Evolutionary conservation across 306 rosid genomes (phyloP), one percentile per base, ranked within the genome.

Genomic region (Bauhinia variegata): DNA sequence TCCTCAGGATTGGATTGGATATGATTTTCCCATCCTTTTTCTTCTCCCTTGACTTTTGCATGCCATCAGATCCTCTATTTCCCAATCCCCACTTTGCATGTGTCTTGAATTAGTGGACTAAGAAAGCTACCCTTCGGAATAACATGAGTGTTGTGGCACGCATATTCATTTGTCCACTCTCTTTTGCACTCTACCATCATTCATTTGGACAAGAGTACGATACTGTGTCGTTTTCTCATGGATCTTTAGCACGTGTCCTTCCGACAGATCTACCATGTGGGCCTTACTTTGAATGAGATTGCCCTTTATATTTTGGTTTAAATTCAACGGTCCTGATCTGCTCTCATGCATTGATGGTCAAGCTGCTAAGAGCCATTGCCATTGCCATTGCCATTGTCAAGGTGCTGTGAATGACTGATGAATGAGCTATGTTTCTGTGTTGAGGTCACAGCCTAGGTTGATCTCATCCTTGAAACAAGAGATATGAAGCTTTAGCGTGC

Each of bases 171-270:
- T 85, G 79, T 75, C 77, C 60, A 73, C 47, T 54, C 71, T 31
- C 86, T 84, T 80, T 81, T 47, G 73, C 79, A 73, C 71, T 80
- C 76, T 42, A 76, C 32, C 75, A 80, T 83, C 86, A 83, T 83
- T 81, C 78, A 34, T 68, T 74, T 66, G 62, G 80, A 75, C 78
- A 71, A 53, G 74, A 73, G 74, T 73, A 87, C 64, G 34, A 75
- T 54, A 70, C 56, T 33, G 43, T 79, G 85, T 79, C 84, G 72
- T 80, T 75, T 84, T 68, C 86, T 50, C 66, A 6, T 61, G 34
- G 78, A 50, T 75, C 76, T 72, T 14, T 18, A 59, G 66, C 84
- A 84, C 88, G 89, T 82, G 88, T 87, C 84, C 65, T 69, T 75
- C 89, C 83, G 84, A 84, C 88, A 82, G 31, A 37, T 36, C 68